phyloP scores from a whole-genome alignment of 2,329 filamentous ascomycete species.

The Aspergillus viridinutans region DNA sequence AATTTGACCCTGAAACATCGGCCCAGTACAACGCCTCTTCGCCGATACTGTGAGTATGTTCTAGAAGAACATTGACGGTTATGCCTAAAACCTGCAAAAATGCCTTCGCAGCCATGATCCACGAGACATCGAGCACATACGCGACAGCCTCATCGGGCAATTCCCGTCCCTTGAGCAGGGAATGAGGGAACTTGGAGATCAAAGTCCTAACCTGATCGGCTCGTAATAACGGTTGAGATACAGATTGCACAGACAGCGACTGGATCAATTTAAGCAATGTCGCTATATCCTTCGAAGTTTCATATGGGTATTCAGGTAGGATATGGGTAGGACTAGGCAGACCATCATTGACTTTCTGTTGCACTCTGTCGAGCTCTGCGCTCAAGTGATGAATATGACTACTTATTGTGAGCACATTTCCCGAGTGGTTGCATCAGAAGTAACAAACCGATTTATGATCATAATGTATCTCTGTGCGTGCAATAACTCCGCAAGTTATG shows the following conservation, averaged over 20 bases:
- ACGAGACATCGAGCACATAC: constrained; percentile 77
- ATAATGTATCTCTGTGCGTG: not conserved
- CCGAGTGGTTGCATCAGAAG: not conserved
- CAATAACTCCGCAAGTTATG: not conserved
- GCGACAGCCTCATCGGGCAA: constrained; percentile 30
- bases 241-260: constrained; percentile 65
- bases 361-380: constrained; percentile 54
- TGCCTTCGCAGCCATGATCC: constrained; percentile 86
- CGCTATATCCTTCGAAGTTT: constrained; percentile 26
- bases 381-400: constrained; percentile 57
- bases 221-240: constrained; percentile 59
- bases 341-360: constrained; percentile 37
- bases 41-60: constrained; percentile 76
- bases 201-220: constrained; percentile 57
- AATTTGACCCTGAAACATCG: constrained; percentile 72
- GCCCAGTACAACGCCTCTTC: constrained; percentile 97
- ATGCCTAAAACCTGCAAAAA: constrained; percentile 86
- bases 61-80: constrained; percentile 70
- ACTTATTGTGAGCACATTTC: not conserved
- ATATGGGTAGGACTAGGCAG: not conserved
- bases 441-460: not conserved
- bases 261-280: constrained; percentile 66
- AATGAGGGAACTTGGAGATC: constrained; percentile 48
- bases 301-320: constrained; percentile 19
- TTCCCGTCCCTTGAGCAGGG: constrained; percentile 5